Conservation (phyloP, 768 basidiomycete species). For the Chalciporus piperatus region DNA sequence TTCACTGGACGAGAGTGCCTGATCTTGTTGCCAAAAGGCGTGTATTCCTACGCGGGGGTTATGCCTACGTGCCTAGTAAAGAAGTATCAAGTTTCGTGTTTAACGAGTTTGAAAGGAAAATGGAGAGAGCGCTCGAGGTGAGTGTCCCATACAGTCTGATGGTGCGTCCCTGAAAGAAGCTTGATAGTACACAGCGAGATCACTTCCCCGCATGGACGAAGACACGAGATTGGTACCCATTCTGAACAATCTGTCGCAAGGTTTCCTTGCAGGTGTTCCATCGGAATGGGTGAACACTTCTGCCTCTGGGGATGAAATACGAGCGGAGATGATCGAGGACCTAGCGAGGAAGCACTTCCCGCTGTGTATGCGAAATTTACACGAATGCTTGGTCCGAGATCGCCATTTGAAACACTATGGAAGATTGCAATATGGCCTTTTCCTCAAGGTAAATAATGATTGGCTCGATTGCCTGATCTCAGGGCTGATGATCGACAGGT, state of each 20-base stretch:
- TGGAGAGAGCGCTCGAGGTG: constrained; percentile 79
- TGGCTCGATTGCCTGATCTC: background rate
- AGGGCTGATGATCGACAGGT: constrained; percentile 49
- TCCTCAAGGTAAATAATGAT: constrained; percentile 72
- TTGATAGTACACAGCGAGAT: constrained; percentile 73
- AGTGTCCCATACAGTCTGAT: constrained; percentile 9
- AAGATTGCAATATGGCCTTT: constrained; percentile 86
- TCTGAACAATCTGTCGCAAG: constrained; percentile 87
- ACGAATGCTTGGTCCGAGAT: constrained; percentile 72
- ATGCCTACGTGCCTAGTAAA: constrained; percentile 81
- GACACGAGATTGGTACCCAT: constrained; percentile 89
- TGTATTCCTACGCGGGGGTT: constrained; percentile 75
- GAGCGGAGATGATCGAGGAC: constrained; percentile 92
- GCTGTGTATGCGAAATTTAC: constrained; percentile 89
- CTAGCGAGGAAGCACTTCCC: constrained; percentile 89
- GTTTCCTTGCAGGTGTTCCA: constrained; percentile 87
- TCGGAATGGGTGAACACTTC: constrained; percentile 71
- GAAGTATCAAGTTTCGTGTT: constrained; percentile 84
- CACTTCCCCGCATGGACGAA: constrained; percentile 89
- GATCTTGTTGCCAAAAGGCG: constrained; percentile 82
- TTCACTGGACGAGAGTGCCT: constrained; percentile 94
- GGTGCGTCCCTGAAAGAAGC: constrained; percentile 8
- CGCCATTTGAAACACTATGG: constrained; percentile 92
- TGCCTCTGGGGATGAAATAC: constrained; percentile 63
- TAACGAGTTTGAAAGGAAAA: constrained; percentile 74